phyloP scores from a whole-genome alignment of 257 asterid genomes.

The Penstemon barbatus region DNA sequence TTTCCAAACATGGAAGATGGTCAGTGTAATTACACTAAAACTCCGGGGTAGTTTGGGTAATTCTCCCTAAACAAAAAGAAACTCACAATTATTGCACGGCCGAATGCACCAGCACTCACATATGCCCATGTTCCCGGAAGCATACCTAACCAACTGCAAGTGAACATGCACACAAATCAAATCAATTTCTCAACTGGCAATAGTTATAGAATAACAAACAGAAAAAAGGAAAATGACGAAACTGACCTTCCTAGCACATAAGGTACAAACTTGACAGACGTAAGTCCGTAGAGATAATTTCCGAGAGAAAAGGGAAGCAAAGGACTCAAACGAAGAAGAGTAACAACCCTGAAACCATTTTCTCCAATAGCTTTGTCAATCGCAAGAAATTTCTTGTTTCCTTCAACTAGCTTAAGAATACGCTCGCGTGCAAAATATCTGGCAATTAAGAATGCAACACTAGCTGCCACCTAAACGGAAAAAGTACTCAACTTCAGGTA shows the following conservation, averaged over 20 bases:
- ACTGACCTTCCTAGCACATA: conserved; percentile 90
- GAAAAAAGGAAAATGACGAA: conserved; percentile 19
- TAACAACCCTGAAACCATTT: conserved; percentile 88
- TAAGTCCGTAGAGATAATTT: conserved; percentile 90
- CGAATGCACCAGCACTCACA: conserved; percentile 97
- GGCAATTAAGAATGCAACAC: conserved; percentile 86
- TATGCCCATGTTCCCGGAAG: conserved; percentile 99
- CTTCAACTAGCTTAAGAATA: conserved; percentile 93
- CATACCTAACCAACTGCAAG: conserved; percentile 94
- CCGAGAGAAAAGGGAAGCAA: conserved; percentile 96
- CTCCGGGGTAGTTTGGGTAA: too few relatives aligned
- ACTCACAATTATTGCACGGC: conserved; percentile 92
- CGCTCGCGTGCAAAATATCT: conserved; percentile 99
- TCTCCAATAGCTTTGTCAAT: conserved; percentile 97
- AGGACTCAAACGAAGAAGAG: conserved; percentile 98
- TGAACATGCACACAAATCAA: conserved; percentile 11
- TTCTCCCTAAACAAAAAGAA: not conserved
- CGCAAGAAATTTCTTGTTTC: conserved; percentile 90
- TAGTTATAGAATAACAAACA: not conserved
- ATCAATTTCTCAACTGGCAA: conserved; percentile 14
- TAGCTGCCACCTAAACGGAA: conserved; percentile 81
- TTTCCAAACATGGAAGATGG: too few relatives aligned
- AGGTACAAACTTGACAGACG: conserved; percentile 91
- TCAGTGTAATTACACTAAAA: too few relatives aligned
- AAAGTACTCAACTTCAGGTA: conserved; percentile 24